Conservation (phyloP, 306 rosid species). For the Chamaecrista fasciculata region DNA sequence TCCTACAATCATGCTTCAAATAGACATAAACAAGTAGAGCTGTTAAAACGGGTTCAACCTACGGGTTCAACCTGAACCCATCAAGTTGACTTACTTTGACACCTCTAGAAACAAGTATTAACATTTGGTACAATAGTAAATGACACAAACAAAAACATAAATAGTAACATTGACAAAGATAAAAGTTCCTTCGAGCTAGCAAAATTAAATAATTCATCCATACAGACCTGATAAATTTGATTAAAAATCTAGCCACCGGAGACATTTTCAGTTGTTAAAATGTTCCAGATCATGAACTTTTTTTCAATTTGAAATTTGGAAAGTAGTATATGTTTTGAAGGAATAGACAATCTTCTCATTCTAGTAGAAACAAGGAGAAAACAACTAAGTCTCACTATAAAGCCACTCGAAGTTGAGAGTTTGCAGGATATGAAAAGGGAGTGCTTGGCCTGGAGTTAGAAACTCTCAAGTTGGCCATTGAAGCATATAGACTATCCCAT, state of each 20-base stretch:
- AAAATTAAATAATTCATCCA: neutral
- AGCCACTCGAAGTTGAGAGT: neutral
- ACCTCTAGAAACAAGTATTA: no score
- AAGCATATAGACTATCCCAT: neutral
- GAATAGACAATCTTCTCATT: neutral
- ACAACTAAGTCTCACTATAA: neutral
- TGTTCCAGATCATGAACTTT: neutral
- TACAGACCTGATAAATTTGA: neutral
- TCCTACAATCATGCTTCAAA: neutral
- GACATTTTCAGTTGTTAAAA: neutral
- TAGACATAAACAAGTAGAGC: neutral
- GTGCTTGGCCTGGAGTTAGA: neutral
- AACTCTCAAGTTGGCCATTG: neutral
- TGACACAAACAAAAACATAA: no score
- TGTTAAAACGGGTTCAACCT: no score
- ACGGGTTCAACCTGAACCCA: no score
- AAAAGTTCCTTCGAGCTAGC: neutral
- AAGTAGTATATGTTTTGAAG: neutral
- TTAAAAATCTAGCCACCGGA: neutral
- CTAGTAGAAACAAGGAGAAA: neutral
- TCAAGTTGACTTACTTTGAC: no score
- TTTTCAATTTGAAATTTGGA: neutral
- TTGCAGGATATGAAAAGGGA: neutral
- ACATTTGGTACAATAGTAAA: no score
- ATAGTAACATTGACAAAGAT: neutral